phyloP scores from a whole-genome alignment of 257 asterid genomes.

The Prunella vulgaris region DNA sequence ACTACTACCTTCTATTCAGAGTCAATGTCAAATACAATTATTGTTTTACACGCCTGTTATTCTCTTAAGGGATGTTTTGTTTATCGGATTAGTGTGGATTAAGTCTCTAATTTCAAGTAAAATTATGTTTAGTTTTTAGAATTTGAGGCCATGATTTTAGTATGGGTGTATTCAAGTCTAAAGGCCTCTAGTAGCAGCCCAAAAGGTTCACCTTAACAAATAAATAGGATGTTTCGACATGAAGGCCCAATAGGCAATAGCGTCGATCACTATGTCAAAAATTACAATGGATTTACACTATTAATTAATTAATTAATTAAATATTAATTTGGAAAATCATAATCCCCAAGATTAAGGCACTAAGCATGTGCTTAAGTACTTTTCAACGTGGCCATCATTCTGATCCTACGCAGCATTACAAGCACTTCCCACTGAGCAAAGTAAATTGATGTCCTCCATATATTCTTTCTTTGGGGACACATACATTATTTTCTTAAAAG shows the following conservation, averaged over 20 bases:
- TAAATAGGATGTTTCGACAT: not conserved
- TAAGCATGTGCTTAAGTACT: constrained; percentile 2
- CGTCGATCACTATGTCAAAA: not conserved
- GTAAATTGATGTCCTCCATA: constrained; percentile 10
- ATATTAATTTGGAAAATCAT: not conserved
- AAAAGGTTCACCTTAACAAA: not conserved
- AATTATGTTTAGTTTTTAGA: no score
- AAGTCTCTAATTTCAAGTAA: no score
- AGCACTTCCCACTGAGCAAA: constrained; percentile 9
- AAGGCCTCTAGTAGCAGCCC: not conserved
- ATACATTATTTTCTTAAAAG: not conserved
- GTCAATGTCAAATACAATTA: no score
- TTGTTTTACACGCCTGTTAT: no score
- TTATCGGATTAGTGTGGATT: no score
- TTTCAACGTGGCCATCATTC: not conserved
- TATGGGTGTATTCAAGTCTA: not conserved
- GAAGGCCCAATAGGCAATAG: not conserved
- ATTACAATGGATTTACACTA: not conserved
- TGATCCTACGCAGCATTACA: not conserved
- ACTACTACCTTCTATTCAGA: no score
- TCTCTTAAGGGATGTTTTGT: no score
- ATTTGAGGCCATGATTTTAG: no score
- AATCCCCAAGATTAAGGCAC: constrained; percentile 7
- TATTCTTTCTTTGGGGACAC: not conserved
- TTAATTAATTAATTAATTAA: no score